phyloP scores from a whole-genome alignment of 805 yeast species.

The Suhomyces pyralidae region DNA sequence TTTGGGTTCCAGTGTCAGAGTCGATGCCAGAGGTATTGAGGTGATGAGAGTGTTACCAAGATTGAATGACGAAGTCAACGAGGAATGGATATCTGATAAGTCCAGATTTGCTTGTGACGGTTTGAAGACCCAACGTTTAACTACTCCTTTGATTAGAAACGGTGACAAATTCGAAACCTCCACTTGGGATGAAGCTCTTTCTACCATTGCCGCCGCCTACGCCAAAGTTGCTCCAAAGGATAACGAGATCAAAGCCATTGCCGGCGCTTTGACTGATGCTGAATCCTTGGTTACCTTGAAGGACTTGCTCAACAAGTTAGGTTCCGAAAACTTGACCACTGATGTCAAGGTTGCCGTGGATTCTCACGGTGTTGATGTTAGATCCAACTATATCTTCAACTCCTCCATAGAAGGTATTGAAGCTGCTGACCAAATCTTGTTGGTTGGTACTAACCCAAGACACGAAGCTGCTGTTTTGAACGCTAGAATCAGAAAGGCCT shows the following conservation, averaged over 20 bases:
- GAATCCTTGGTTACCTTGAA: constrained; percentile 80
- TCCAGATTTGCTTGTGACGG: constrained; percentile 85
- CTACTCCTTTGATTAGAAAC: constrained; percentile 71
- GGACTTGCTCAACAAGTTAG: constrained; percentile 71
- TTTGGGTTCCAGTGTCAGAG: constrained; percentile 77
- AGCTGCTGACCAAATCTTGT: constrained; percentile 75
- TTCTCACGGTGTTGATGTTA: constrained; percentile 67
- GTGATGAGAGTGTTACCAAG: constrained; percentile 86
- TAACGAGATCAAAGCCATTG: constrained; percentile 74
- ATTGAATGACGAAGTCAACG: constrained; percentile 80
- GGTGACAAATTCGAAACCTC: constrained; percentile 70
- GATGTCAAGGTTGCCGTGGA: constrained; percentile 59
- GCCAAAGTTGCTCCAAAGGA: constrained; percentile 54
- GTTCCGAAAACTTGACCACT: constrained; percentile 76
- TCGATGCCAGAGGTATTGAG: constrained; percentile 82
- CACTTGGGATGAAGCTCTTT: constrained; percentile 84
- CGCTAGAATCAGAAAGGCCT: constrained; percentile 76
- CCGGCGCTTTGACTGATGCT: constrained; percentile 80
- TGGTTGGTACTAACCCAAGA: constrained; percentile 85
- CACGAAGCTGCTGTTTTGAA: constrained; percentile 87
- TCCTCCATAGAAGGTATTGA: constrained; percentile 76
- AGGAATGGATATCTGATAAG: constrained; percentile 90
- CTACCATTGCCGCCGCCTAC: constrained; percentile 63
- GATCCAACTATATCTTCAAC: constrained; percentile 79
- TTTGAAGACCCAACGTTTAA: constrained; percentile 78